phyloP scores from a whole-genome alignment of 768 basidiomycete species.

The Mycena rosella region DNA sequence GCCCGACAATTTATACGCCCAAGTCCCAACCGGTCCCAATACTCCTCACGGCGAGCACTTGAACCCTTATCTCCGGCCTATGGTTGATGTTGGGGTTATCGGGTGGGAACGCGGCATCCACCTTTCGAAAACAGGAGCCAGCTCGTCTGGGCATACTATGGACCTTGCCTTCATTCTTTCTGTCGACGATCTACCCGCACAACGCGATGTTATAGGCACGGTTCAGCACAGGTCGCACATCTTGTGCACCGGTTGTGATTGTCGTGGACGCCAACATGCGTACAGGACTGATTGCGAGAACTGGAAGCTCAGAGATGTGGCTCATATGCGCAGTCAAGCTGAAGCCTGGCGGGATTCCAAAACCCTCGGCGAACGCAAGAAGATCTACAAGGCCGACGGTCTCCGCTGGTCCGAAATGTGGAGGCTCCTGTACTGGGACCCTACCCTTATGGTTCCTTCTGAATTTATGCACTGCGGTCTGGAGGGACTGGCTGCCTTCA shows the following conservation, averaged over 20 bases:
- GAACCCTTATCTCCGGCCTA: constrained; percentile 42
- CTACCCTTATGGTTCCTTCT: constrained; percentile 37
- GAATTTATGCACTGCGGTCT: constrained; percentile 48
- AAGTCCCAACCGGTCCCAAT: constrained; percentile 41
- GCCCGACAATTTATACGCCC: constrained; percentile 43
- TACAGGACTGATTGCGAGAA: constrained; percentile 21
- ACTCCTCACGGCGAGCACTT: constrained; percentile 38
- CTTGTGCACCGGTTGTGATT: constrained; percentile 43
- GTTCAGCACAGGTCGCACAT: constrained; percentile 32
- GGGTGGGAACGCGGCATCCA: constrained; percentile 31
- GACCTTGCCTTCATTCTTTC: constrained; percentile 26
- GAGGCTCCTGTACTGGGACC: constrained; percentile 46
- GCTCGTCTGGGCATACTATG: neutral
- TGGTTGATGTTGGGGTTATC: constrained; percentile 40
- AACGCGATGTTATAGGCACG: constrained; percentile 37
- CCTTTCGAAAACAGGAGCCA: constrained; percentile 18
- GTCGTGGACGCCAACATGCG: constrained; percentile 12
- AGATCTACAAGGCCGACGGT: constrained; percentile 33
- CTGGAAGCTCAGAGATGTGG: constrained; percentile 23
- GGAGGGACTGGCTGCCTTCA: constrained; percentile 31
- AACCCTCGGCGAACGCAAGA: constrained; percentile 25
- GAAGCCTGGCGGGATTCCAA: constrained; percentile 28
- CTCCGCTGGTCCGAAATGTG: constrained; percentile 39
- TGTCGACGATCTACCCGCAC: constrained; percentile 45
- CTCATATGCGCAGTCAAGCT: constrained; percentile 24